Evolutionary conservation across 1,284 basidiomycete species (phyloP).

Genomic region (Stereum hirsutum): DNA sequence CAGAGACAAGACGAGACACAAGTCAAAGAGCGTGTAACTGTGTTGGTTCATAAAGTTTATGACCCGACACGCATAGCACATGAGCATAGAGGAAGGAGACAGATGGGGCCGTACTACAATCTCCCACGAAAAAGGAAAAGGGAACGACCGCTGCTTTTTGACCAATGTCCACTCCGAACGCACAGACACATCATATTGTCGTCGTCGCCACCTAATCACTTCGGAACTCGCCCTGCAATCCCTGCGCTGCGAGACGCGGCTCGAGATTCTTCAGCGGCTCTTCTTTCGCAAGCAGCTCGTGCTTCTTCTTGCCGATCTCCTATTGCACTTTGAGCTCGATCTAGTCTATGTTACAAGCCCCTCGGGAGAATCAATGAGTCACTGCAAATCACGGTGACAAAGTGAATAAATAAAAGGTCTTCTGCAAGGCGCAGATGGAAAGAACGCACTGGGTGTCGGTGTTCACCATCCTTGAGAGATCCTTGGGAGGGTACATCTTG

Average conservation of each 20-base stretch:
- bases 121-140: too few relatives aligned
- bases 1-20: too few relatives aligned
- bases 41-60: too few relatives aligned
- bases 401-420: constrained; percentile 1
- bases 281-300: constrained; percentile 92
- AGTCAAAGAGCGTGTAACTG: too few relatives aligned
- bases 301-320: constrained; percentile 98
- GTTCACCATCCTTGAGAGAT: constrained; percentile 88
- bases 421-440: background rate
- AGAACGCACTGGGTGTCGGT: constrained; percentile 66
- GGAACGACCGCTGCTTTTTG: too few relatives aligned
- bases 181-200: too few relatives aligned
- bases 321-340: constrained; percentile 97
- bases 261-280: constrained; percentile 86
- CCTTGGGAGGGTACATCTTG: constrained; percentile 98
- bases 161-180: too few relatives aligned
- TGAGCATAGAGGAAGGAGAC: too few relatives aligned
- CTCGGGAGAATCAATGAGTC: constrained; percentile 87
- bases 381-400: constrained; percentile 29
- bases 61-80: too few relatives aligned
- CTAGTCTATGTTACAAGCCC: constrained; percentile 96
- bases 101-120: too few relatives aligned
- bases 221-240: constrained; percentile 30
- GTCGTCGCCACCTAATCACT: too few relatives aligned
- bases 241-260: constrained; percentile 82